Evolutionary conservation across 1,284 basidiomycete genomes (phyloP), one percentile per base, ranked within the genome.

Genomic region (Lignosus rhinocerotis): DNA sequence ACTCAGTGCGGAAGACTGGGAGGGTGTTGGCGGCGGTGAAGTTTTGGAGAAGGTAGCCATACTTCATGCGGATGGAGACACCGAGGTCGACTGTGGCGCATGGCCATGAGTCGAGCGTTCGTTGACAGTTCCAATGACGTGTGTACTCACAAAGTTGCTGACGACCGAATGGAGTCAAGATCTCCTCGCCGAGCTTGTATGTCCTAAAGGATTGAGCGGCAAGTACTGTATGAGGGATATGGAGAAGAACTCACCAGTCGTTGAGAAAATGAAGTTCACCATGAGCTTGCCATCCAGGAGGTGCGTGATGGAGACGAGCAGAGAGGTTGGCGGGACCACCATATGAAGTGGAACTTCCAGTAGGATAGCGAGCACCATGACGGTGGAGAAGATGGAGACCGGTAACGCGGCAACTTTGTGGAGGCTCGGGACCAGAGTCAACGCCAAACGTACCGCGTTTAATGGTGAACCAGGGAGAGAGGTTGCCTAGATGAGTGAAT

Each of bases 1-100:
- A 93, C 72, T 92, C 92, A 0, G 93, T 94, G 49, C 94, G 85
- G 76, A 96, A 93, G 14, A 95, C 90, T 5, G 93, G 91, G 43
- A 93, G 76, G 6, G 81, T 83, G 63, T 87, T 83, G 19, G 79
- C 69, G 51, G 84, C 78, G 6, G 89, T 91, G 69, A 94, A 94
- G 67, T 93, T 89, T 83, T 90, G 80, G 19, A 93, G 78, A 50
- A 94, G 75, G 72, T 85, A 87, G 2, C 92, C 92, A 64, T 93
- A 94, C 74, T 92, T 92, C 70, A 91, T 73, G 51, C 88, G 84
- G 72, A 83, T 81, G 1, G 88, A 85, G 3, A 90, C 79, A 19
- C 90, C 89, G 30, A 92, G 78, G 66, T 91, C 88, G 67, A 80
- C 87, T 90, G 59, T 3, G 47, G 38, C 30, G n/a, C n/a, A 7